Percentiles rank a stretch among this genome's conserved stretches.
phyloP scores from a whole-genome alignment of 225 moss, liverwort and hornwort species.

The Physcomitrium patens region DNA sequence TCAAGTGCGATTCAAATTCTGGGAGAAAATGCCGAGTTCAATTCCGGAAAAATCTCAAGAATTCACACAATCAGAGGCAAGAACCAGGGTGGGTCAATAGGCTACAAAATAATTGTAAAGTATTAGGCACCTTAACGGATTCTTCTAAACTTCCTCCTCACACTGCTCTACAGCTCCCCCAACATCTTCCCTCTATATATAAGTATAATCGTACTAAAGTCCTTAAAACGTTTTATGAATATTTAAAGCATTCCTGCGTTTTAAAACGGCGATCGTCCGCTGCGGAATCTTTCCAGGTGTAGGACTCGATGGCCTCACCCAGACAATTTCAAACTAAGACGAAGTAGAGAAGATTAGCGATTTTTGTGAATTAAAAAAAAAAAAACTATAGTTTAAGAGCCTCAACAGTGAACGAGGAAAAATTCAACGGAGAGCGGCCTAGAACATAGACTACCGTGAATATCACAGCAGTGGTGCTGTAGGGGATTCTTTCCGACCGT shows the following conservation, averaged over 20 bases:
- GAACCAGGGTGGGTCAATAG: too few relatives aligned
- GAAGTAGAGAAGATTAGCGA: neutral
- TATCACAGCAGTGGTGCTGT: neutral
- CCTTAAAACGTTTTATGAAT: neutral
- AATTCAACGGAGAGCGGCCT: conserved; percentile 7
- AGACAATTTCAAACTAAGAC: conserved; percentile 29
- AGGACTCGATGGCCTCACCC: neutral
- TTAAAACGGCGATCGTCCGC: conserved; percentile 32
- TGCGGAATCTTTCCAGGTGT: conserved; percentile 25
- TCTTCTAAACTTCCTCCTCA: too few relatives aligned
- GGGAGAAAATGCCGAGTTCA: too few relatives aligned
- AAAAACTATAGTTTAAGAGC: neutral
- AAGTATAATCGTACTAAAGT: too few relatives aligned
- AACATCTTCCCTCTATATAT: too few relatives aligned
- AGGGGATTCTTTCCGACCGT: neutral
- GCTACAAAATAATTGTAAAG: too few relatives aligned
- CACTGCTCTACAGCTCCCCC: too few relatives aligned
- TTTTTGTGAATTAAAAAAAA: neutral
- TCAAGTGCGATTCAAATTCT: too few relatives aligned
- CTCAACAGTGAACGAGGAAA: neutral
- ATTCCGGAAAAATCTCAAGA: too few relatives aligned
- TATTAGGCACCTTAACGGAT: too few relatives aligned
- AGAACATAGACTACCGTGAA: neutral
- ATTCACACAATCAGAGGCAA: too few relatives aligned
- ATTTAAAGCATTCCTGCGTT: conserved; percentile 12